Conservation (phyloP, 768 basidiomycete species). For the Amanita brunnescens region DNA sequence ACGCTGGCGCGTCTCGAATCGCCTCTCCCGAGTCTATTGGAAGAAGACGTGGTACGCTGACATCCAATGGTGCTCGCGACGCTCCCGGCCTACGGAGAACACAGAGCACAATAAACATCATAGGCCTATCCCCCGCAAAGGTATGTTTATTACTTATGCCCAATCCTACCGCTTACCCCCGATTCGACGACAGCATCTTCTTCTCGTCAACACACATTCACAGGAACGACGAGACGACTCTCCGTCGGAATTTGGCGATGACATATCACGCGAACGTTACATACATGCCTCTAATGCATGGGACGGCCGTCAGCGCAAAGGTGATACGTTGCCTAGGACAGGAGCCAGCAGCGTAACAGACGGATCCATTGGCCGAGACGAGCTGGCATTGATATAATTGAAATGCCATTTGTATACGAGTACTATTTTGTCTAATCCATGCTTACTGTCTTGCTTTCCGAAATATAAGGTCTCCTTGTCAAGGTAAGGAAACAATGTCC, state of each 20-base stretch:
- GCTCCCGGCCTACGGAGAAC: conserved; percentile 40
- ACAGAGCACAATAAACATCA: conserved; percentile 49
- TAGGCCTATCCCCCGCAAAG: conserved; percentile 71
- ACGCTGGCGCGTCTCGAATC: neutral
- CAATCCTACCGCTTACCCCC: neutral
- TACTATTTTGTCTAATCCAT: neutral
- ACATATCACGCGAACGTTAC: conserved; percentile 20
- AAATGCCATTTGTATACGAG: neutral
- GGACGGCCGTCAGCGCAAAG: neutral
- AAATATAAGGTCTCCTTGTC: neutral
- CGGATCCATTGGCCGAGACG: neutral
- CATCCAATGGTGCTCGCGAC: conserved; percentile 26
- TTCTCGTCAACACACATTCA: conserved; percentile 60
- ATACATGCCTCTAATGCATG: conserved; percentile 12
- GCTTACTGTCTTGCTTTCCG: neutral
- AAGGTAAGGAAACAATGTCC: too few species aligned
- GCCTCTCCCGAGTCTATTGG: neutral
- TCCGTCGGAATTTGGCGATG: conserved; percentile 13
- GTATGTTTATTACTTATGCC: conserved; percentile 24
- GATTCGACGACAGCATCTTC: conserved; percentile 37
- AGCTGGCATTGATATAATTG: neutral
- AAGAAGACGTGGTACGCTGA: conserved; percentile 36
- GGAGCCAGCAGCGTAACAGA: neutral
- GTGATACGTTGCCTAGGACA: neutral
- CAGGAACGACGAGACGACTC: conserved; percentile 29